Base-by-base conservation (phyloP, 192 early-diverging fungal genomes). In the Dispira simplex region DNA sequence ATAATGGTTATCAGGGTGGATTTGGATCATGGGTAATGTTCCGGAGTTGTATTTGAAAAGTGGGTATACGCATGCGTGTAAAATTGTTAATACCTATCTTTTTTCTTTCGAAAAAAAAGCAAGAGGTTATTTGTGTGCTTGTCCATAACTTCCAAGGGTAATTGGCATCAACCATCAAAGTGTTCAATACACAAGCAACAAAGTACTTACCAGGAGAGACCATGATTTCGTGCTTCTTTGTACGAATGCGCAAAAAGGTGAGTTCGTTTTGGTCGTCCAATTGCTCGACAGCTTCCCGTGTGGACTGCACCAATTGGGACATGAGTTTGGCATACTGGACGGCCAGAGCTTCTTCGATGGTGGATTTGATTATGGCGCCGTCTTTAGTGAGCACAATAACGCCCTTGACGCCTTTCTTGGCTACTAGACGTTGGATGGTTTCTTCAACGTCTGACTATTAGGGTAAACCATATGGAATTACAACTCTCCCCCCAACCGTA, bases 201-300 rank as follows among this genome's bases (percentile, higher is more conserved):
- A 3, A 43, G 14, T 21, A 60, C 58, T 44, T 44, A 60, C 58
- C 90, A 59, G 92, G 91, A 11, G 90, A 89, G 16, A 98, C 82
- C 91, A 98, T 95, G 53, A 98, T 89, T 69, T 98, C 95, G 71
- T 96, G 90, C 66, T 92, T 91, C 74, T 90, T 95, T 25, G 91
- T 91, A 43, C 95, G 78, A 54, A 98, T 86, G 62, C 95, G 81
- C 63, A 98, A 65, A 68, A 98, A 98, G 8, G 90, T 93, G 62
- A 98, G 71, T 51, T 96, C 95, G 68, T 98, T 93, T 85, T 93
- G 86, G 8, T 82, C 80, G 70, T 98, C 95, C 60, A 96, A 70
- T 55, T 90, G 84, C 23, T 83, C 64, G 21, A 95, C 85, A 18
- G 90, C 83, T 16, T 81, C 78, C 23, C 76, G 77, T 4, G 95